These are phyloP conservation scores for Ceratocystis eucalypticola DNA, from an alignment of 2,329 filamentous ascomycete species.

Conservation along the genomic window DNA sequence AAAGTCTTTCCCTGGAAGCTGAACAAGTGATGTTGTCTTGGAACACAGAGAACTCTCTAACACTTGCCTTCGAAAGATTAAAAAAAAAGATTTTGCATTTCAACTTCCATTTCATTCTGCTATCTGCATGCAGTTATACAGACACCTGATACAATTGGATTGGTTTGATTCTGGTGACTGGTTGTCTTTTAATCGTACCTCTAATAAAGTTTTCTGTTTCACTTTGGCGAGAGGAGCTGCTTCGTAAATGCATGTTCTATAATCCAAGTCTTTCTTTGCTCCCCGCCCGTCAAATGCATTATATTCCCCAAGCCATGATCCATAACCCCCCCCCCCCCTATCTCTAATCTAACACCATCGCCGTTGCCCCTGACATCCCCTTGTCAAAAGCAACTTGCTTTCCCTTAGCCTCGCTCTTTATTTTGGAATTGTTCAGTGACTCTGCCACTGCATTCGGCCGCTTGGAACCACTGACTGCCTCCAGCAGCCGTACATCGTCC, in stretches of 20 bases:
- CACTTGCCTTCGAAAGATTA: neutral
- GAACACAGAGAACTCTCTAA: neutral
- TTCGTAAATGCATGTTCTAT: neutral
- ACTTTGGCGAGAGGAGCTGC: neutral
- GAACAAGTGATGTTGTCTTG: neutral
- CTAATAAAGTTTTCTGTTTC: neutral
- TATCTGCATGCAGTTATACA: neutral
- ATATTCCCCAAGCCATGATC: neutral
- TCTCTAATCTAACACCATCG: constrained; percentile 16
- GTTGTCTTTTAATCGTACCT: neutral
- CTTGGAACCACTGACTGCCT: constrained; percentile 16
- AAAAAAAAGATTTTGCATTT: neutral
- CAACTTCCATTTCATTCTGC: neutral
- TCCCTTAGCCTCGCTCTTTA: constrained; percentile 8
- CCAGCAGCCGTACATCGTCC: constrained; percentile 17
- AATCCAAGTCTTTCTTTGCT: neutral
- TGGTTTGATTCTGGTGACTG: neutral
- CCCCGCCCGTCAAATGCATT: neutral
- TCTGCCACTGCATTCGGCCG: constrained; percentile 13
- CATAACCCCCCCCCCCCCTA: neutral
- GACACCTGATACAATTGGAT: neutral
- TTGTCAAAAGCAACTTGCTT: constrained; percentile 12
- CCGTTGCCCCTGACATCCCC: neutral
- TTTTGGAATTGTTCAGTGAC: constrained; percentile 3
- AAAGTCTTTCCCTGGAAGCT: constrained; percentile 14